Conservation (phyloP, 768 basidiomycete genomes). For the Tylopilus vinaceipallidus region DNA sequence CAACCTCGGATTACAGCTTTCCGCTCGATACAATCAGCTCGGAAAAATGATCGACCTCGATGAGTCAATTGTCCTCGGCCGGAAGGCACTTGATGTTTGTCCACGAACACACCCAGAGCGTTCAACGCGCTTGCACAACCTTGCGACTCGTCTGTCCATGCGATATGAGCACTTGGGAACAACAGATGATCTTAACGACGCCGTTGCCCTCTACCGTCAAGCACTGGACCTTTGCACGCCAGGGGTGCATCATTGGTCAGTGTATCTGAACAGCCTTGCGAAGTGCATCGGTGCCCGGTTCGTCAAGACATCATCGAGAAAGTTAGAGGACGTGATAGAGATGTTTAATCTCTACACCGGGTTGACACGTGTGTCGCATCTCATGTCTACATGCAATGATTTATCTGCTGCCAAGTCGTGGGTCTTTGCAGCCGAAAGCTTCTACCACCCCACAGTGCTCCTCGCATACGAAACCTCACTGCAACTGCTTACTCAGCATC, state of each 20-base stretch:
- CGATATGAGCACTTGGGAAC: neutral
- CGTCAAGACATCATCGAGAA: neutral
- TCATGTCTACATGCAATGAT: neutral
- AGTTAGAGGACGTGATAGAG: neutral
- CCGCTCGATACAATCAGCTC: neutral
- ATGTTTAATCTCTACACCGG: neutral
- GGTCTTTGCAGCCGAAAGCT: neutral
- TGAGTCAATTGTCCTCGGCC: neutral
- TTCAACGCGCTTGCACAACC: neutral
- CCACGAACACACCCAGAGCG: neutral
- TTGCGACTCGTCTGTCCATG: neutral
- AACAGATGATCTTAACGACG: neutral
- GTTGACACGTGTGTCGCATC: neutral
- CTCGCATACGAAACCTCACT: conserved; percentile 6
- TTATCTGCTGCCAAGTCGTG: neutral
- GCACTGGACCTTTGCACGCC: neutral
- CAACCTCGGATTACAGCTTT: neutral
- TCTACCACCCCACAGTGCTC: conserved; percentile 7
- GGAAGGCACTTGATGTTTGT: neutral
- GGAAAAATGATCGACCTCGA: neutral
- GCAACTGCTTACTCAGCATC: neutral
- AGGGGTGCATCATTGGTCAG: neutral
- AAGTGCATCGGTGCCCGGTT: neutral
- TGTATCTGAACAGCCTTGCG: neutral
- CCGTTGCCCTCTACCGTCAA: neutral